phyloP scores from a whole-genome alignment of 176 grass and related monocot genomes.

The Carex littledalei region DNA sequence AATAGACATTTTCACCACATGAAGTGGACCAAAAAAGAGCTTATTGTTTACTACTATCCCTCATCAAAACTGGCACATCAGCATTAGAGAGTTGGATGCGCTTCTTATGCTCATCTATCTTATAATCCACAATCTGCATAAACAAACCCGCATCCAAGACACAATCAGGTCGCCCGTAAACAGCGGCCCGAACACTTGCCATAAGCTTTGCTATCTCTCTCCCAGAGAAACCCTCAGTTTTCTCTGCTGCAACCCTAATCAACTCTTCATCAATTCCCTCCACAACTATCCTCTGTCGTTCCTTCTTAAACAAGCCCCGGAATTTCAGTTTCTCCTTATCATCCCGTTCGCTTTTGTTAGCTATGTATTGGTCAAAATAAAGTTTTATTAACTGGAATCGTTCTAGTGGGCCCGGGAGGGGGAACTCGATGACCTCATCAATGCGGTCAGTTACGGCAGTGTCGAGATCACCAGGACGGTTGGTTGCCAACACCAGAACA shows the following conservation, averaged over 20 bases:
- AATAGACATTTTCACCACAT: neutral
- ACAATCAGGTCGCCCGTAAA: constrained; percentile 70
- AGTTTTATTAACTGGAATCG: constrained; percentile 73
- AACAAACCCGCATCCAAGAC: constrained; percentile 59
- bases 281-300: constrained; percentile 60
- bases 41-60: neutral
- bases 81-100: constrained; percentile 63
- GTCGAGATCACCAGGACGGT: constrained; percentile 85
- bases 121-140: constrained; percentile 71
- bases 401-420: constrained; percentile 76
- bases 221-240: constrained; percentile 82
- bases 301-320: constrained; percentile 52
- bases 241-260: constrained; percentile 46
- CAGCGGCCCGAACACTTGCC: constrained; percentile 79
- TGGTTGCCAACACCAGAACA: constrained; percentile 83
- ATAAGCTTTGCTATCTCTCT: constrained; percentile 89
- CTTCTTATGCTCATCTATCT: constrained; percentile 73
- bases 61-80: constrained; percentile 27
- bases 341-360: constrained; percentile 37
- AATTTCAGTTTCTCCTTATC: constrained; percentile 26
- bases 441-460: constrained; percentile 87
- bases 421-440: constrained; percentile 89
- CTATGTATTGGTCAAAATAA: constrained; percentile 68
- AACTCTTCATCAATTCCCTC: constrained; percentile 55
- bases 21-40: neutral